phyloP scores from a whole-genome alignment of 225 moss, liverwort and hornwort genomes.

The Sphagnum contortum region DNA sequence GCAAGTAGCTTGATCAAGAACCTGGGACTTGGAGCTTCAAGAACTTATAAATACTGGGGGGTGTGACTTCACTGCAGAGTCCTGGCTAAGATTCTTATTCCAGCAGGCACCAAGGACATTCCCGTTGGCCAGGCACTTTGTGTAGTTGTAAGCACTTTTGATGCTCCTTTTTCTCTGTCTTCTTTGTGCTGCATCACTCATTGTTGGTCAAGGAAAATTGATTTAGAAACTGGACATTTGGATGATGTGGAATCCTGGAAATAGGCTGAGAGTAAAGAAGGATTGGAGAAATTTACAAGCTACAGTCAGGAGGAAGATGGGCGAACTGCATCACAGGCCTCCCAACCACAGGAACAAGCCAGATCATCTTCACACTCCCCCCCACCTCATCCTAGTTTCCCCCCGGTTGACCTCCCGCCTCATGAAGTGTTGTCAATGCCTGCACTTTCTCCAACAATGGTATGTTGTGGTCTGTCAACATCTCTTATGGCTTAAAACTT shows the following conservation, averaged over 20 bases:
- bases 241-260: not conserved
- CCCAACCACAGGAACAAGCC: conserved; percentile 22
- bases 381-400: not conserved
- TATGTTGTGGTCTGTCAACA: conserved; percentile 10
- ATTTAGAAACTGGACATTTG: no score
- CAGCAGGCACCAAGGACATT: conserved; percentile 77
- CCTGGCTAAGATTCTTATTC: conserved; percentile 77
- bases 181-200: not conserved
- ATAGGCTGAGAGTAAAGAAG: conserved; percentile 72
- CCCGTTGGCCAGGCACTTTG: conserved; percentile 78
- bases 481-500: no score
- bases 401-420: conserved; percentile 43
- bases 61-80: conserved; percentile 34
- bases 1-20: no score
- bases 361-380: conserved; percentile 19
- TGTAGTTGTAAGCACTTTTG: conserved; percentile 50
- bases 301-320: conserved; percentile 22
- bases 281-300: conserved; percentile 54
- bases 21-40: no score
- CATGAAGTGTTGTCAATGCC: conserved; percentile 89
- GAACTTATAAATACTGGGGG: no score
- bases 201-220: no score
- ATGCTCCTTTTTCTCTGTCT: no score
- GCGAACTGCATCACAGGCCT: conserved; percentile 10
- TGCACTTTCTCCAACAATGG: conserved; percentile 96